Evolutionary conservation across 805 yeast species (phyloP).

Genomic region (Candida railenensis): DNA sequence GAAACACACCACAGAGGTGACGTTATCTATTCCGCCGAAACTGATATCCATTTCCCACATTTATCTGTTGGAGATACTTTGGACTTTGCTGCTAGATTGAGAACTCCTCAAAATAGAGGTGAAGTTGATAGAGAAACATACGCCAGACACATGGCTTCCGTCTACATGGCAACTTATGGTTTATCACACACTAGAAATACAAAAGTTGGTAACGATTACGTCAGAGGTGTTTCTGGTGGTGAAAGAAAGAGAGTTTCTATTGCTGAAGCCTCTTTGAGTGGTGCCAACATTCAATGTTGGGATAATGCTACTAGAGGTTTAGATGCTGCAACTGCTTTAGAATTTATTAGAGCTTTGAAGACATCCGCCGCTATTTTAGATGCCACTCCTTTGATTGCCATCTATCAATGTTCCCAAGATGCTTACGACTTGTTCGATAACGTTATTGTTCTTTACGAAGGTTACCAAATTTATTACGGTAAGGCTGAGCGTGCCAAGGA

Average conservation of each 20-base stretch:
- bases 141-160: constrained; percentile 42
- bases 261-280: constrained; percentile 70
- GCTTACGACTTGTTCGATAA: constrained; percentile 51
- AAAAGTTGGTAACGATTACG: constrained; percentile 61
- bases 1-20: constrained; percentile 33
- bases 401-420: constrained; percentile 51
- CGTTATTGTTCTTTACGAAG: constrained; percentile 45
- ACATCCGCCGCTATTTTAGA: constrained; percentile 53
- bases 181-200: constrained; percentile 55
- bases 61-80: constrained; percentile 56
- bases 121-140: constrained; percentile 32
- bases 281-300: constrained; percentile 56
- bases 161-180: constrained; percentile 46
- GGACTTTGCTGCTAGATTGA: constrained; percentile 53
- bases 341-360: constrained; percentile 66
- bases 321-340: constrained; percentile 81
- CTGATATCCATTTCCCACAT: constrained; percentile 57
- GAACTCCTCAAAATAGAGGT: constrained; percentile 41
- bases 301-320: constrained; percentile 85
- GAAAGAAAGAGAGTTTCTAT: constrained; percentile 83
- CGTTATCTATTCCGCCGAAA: constrained; percentile 48
- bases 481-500: constrained; percentile 41
- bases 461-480: constrained; percentile 49
- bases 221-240: constrained; percentile 82
- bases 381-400: constrained; percentile 59